Evolutionary conservation across 1,284 basidiomycete species (phyloP).

Genomic region (Meira nashicola): DNA sequence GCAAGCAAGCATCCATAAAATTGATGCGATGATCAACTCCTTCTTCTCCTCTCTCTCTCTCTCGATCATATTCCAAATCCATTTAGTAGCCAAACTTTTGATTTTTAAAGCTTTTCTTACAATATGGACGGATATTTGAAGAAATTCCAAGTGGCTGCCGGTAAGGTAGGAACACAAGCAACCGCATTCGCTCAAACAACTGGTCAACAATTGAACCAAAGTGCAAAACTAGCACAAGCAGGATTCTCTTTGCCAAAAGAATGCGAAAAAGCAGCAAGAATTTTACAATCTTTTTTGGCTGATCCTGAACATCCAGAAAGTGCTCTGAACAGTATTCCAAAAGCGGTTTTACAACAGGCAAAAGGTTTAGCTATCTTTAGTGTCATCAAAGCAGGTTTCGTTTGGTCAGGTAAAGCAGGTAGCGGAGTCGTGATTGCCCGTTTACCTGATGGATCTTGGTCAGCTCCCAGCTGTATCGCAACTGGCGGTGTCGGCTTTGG

Average conservation of each 20-base stretch:
- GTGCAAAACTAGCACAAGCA: conserved; percentile 38
- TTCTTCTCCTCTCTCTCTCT: background rate
- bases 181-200: conserved; percentile 46
- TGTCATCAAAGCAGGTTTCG: conserved; percentile 76
- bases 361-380: conserved; percentile 88
- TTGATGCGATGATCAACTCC: background rate
- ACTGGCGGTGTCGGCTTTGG: conserved; percentile 87
- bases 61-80: background rate
- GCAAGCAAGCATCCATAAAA: background rate
- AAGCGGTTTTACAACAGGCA: conserved; percentile 81
- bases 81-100: no score
- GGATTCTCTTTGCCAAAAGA: conserved; percentile 51
- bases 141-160: conserved; percentile 72
- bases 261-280: conserved; percentile 77
- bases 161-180: conserved; percentile 67
- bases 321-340: conserved; percentile 90
- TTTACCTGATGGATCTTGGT: conserved; percentile 93
- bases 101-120: no score
- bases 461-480: conserved; percentile 93
- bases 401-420: conserved; percentile 93
- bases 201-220: conserved; percentile 30
- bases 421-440: conserved; percentile 91
- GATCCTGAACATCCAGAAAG: conserved; percentile 82
- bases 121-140: conserved; percentile 60
- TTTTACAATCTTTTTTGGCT: conserved; percentile 82